Conservation (phyloP, 352 stramenopile genomes). For the Pythium vanterpoolii region DNA sequence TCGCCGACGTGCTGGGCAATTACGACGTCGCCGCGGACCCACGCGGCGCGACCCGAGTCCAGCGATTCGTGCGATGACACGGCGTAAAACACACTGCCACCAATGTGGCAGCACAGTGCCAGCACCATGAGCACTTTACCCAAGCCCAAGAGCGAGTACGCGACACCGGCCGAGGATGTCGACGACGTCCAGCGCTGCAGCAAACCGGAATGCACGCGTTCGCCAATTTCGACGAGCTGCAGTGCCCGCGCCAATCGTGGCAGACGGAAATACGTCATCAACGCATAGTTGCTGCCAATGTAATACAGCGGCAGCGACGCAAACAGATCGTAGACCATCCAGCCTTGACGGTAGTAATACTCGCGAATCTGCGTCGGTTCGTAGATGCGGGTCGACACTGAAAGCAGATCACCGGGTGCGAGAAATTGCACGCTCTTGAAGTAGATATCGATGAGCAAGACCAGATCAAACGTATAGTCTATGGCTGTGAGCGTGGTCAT, state of each 20-base stretch:
- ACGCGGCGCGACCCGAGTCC: constrained; percentile 9
- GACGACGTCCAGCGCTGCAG: constrained; percentile 19
- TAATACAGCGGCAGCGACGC: constrained; percentile 33
- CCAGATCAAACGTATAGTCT: constrained; percentile 27
- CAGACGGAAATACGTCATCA: constrained; percentile 35
- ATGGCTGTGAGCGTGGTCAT: constrained; percentile 26
- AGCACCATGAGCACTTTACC: constrained; percentile 28
- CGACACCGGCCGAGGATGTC: constrained; percentile 13
- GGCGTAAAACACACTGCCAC: constrained; percentile 28
- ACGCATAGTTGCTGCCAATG: constrained; percentile 26
- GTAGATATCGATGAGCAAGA: constrained; percentile 34
- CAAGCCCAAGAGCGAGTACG: constrained; percentile 26
- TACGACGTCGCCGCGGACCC: constrained; percentile 25
- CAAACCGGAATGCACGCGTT: constrained; percentile 25
- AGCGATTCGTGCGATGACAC: constrained; percentile 11
- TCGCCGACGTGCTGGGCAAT: constrained; percentile 10
- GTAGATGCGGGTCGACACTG: constrained; percentile 15
- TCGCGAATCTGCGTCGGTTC: constrained; percentile 19
- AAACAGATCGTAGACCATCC: constrained; percentile 25
- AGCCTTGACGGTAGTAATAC: constrained; percentile 27
- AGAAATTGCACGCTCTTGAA: constrained; percentile 31
- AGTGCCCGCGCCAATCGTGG: constrained; percentile 27
- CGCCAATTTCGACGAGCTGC: constrained; percentile 25
- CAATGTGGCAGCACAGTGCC: constrained; percentile 28
- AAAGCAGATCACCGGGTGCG: constrained; percentile 17